Percentiles rank a stretch among this genome's conserved stretches.
Conservation (phyloP, 2,329 filamentous ascomycete genomes). For the Kalaharituber pfeilii region DNA sequence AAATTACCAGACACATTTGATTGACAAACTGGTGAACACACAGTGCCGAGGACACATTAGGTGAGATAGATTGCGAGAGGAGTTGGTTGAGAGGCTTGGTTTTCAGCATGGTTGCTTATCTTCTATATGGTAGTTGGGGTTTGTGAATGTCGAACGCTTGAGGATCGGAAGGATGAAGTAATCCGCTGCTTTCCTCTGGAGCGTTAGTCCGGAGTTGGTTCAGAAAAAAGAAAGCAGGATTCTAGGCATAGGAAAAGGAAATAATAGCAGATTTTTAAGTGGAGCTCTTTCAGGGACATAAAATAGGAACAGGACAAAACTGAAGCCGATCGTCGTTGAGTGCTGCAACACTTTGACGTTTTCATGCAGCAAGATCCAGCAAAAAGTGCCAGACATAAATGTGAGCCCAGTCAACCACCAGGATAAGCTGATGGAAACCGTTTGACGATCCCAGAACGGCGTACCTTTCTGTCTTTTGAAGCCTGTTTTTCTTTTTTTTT, state of each 20-base stretch:
- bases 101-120: conserved; percentile 20
- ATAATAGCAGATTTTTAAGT: not conserved
- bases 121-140: no score
- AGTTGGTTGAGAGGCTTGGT: conserved; percentile 23
- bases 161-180: not conserved
- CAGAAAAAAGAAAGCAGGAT: not conserved
- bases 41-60: conserved; percentile 22
- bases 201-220: not conserved
- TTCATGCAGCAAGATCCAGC: not conserved
- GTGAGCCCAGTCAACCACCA: not conserved
- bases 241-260: not conserved
- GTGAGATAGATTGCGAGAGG: conserved; percentile 22
- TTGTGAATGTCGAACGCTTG: not conserved
- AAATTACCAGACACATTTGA: not conserved
- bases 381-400: not conserved
- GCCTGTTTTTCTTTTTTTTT: no score
- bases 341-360: not conserved
- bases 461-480: not conserved
- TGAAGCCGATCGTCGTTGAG: not conserved
- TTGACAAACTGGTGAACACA: conserved; percentile 9
- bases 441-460: not conserved
- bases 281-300: not conserved
- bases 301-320: not conserved
- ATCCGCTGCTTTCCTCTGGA: not conserved
- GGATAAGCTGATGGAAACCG: not conserved